A percentile compares a stretch with the other conserved stretches of the same genome.
Conservation (phyloP, 1,284 basidiomycete genomes). For the Rhodotorula sp. region DNA sequence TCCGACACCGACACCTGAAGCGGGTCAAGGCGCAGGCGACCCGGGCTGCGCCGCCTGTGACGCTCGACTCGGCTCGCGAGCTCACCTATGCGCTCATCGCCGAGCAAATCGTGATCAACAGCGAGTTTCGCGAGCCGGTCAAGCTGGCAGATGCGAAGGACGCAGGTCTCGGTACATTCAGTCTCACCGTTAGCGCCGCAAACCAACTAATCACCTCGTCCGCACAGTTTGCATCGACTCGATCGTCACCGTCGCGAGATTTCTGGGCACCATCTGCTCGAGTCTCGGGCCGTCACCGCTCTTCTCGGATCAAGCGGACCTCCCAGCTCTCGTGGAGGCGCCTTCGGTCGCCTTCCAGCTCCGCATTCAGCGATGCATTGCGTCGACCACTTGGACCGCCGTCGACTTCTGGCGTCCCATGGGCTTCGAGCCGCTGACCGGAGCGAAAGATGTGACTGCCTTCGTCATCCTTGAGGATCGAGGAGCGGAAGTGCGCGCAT, state of each 20-base stretch:
- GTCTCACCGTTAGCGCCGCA: no score
- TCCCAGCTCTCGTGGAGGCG: constrained; percentile 3
- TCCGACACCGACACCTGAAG: no score
- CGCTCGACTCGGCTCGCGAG: constrained; percentile 13
- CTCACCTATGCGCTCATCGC: constrained; percentile 6
- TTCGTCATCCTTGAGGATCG: constrained; percentile 66
- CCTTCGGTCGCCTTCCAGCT: constrained; percentile 13
- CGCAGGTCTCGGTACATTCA: background rate
- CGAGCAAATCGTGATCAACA: constrained; percentile 19
- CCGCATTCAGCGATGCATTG: constrained; percentile 50
- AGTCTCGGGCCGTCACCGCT: constrained; percentile 10
- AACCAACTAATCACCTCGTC: background rate
- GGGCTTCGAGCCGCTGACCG: constrained; percentile 66
- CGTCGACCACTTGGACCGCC: constrained; percentile 65
- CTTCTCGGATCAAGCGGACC: constrained; percentile 15
- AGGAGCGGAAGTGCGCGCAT: constrained; percentile 51
- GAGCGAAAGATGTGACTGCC: constrained; percentile 65
- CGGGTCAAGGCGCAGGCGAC: background rate
- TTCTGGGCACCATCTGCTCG: background rate
- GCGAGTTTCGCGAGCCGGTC: constrained; percentile 17
- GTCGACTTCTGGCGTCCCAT: constrained; percentile 79
- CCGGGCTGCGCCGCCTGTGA: background rate
- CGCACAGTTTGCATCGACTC: constrained; percentile 12
- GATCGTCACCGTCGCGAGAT: background rate
- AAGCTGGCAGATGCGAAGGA: background rate